Evolutionary conservation across 148 eudicot genomes (phyloP).

Genomic region (Camellia japonica): DNA sequence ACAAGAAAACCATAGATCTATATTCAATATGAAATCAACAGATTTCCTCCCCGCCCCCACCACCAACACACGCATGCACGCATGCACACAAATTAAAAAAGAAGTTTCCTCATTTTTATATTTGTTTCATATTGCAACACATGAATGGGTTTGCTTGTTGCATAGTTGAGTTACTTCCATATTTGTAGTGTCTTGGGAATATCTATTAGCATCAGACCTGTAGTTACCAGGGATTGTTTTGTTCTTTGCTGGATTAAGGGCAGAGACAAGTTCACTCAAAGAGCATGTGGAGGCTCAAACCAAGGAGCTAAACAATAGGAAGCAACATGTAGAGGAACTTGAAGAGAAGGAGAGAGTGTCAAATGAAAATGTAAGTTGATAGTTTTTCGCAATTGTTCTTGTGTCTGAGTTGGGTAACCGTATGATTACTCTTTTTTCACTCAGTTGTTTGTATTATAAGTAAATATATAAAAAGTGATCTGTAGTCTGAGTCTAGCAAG

Average conservation of each 20-base stretch:
- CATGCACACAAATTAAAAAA: too few species aligned
- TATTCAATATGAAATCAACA: too few species aligned
- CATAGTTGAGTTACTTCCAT: background rate
- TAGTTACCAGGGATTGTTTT: constrained; percentile 13
- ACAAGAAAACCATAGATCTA: too few species aligned
- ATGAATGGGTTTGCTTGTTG: background rate
- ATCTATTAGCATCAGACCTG: background rate
- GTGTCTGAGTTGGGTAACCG: background rate
- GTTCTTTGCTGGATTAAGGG: constrained; percentile 60
- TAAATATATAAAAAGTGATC: background rate
- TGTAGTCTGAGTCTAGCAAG: background rate
- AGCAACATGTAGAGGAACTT: constrained; percentile 76
- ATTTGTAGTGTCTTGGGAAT: background rate
- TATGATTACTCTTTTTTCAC: background rate
- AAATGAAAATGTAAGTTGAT: constrained; percentile 70
- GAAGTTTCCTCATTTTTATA: background rate
- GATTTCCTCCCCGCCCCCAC: too few species aligned
- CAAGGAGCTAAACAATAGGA: constrained; percentile 70
- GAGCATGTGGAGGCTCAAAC: constrained; percentile 73
- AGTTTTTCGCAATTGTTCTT: background rate
- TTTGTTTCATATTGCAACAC: too few species aligned
- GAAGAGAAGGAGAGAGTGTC: constrained; percentile 93
- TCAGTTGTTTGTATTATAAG: background rate
- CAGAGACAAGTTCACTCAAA: constrained; percentile 81
- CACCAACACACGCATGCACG: too few species aligned